A percentile compares a stretch with the other conserved stretches of the same genome.
phyloP scores from a whole-genome alignment of 768 basidiomycete species.

The Pulveroboletus sp. region DNA sequence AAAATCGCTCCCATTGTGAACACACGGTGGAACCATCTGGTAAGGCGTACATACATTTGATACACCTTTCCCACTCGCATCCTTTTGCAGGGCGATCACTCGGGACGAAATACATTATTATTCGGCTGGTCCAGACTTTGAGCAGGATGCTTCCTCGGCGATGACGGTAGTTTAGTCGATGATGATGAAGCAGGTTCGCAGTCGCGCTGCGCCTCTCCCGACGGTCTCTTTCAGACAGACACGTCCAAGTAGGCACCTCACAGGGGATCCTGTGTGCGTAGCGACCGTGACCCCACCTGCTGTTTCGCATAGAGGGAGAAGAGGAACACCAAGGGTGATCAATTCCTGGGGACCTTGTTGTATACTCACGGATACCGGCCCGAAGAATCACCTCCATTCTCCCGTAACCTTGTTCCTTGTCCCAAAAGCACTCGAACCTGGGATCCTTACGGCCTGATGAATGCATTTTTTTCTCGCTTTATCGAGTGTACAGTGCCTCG shows the following conservation, averaged over 20 bases:
- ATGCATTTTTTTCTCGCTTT: not conserved
- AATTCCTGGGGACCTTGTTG: not conserved
- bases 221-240: not conserved
- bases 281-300: not conserved
- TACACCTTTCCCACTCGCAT: not conserved
- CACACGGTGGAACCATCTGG: not conserved
- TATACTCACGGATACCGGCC: not conserved
- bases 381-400: not conserved
- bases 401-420: not conserved
- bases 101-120: not conserved
- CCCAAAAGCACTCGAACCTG: not conserved
- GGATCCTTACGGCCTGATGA: not conserved
- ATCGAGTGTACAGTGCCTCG: not conserved
- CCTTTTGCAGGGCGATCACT: conserved; percentile 1
- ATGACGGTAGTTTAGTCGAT: not conserved
- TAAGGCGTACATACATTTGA: not conserved
- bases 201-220: not conserved
- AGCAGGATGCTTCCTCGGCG: not conserved
- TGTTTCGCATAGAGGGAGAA: not conserved
- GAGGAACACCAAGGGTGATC: no score
- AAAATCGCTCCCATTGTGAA: not conserved
- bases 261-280: not conserved
- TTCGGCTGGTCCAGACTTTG: not conserved
- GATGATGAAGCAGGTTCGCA: not conserved
- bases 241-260: not conserved